Evolutionary conservation across 2,329 filamentous ascomycete genomes (phyloP).

Genomic region (Arachnomyces sp.): DNA sequence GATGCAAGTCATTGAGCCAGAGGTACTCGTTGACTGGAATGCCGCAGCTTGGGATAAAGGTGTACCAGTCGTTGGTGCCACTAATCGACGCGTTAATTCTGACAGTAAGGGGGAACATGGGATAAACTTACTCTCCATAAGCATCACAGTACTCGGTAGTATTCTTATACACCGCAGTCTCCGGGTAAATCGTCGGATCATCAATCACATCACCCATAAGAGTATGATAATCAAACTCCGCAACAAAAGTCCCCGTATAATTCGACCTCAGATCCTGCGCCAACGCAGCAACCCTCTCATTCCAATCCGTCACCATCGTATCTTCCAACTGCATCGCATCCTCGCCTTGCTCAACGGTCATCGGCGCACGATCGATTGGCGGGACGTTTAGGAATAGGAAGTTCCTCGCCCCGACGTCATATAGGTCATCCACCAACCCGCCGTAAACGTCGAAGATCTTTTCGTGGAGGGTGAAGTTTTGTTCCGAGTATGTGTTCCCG

Average conservation of each 20-base stretch:
- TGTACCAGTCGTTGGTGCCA: conserved; percentile 3
- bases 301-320: conserved; percentile 33
- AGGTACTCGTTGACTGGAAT: conserved; percentile 40
- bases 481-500: conserved; percentile 14
- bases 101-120: no score
- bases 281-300: conserved; percentile 27
- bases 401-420: conserved; percentile 45
- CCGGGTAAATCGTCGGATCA: conserved; percentile 28
- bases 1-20: conserved; percentile 42
- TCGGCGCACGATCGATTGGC: conserved; percentile 20
- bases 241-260: conserved; percentile 24
- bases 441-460: conserved; percentile 38
- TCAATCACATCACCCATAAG: conserved; percentile 35
- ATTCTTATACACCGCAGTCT: conserved; percentile 36
- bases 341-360: conserved; percentile 5
- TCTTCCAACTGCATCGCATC: conserved; percentile 10
- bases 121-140: conserved; percentile 26
- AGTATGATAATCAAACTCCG: conserved; percentile 34
- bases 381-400: conserved; percentile 52
- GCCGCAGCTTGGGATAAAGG: conserved; percentile 22
- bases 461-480: conserved; percentile 14
- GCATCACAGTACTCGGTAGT: conserved; percentile 34
- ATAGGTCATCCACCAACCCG: conserved; percentile 36
- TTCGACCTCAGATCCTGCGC: conserved; percentile 23
- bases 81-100: no score